These are phyloP conservation scores for Staphylotrichum longicolle DNA, from an alignment of 495 filamentous ascomycete species.

Conservation along the genomic window DNA sequence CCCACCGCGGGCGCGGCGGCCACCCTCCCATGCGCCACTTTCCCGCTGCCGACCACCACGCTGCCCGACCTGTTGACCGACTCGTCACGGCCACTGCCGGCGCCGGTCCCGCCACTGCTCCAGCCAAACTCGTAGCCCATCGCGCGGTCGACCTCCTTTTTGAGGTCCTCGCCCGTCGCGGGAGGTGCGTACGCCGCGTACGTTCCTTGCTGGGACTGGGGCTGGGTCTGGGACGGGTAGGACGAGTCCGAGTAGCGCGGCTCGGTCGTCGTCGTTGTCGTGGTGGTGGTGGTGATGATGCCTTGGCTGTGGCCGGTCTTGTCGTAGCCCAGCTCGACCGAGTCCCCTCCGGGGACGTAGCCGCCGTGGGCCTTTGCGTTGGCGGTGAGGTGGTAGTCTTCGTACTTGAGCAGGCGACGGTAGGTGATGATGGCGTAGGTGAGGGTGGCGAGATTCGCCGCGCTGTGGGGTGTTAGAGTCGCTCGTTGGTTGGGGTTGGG, in stretches of 20 bases:
- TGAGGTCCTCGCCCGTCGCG: slow-evolving; percentile 10
- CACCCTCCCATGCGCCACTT: slow-evolving; percentile 10
- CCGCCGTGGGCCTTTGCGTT: slow-evolving; percentile 27
- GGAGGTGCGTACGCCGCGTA: neutral
- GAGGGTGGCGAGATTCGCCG: slow-evolving; percentile 35
- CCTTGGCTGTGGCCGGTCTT: slow-evolving; percentile 9
- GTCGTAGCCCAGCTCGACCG: slow-evolving; percentile 27
- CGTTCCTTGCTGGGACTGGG: neutral
- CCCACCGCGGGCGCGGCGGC: slow-evolving; percentile 1
- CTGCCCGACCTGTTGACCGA: slow-evolving; percentile 21
- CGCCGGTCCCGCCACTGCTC: slow-evolving; percentile 6
- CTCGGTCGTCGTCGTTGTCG: neutral
- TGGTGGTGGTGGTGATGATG: slow-evolving; percentile 10
- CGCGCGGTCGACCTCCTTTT: slow-evolving; percentile 36
- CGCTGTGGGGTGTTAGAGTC: slow-evolving; percentile 20
- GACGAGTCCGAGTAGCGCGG: slow-evolving; percentile 9
- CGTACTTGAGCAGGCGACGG: slow-evolving; percentile 43
- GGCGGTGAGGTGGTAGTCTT: slow-evolving; percentile 43
- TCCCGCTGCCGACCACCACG: slow-evolving; percentile 28
- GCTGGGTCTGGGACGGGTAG: slow-evolving; percentile 19
- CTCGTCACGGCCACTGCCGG: neutral
- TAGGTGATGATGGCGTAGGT: slow-evolving; percentile 43
- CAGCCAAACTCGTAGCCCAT: slow-evolving; percentile 45
- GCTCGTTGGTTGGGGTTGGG: neutral
- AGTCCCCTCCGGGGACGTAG: neutral